phyloP scores from a whole-genome alignment of 345 rosid genomes.

The Salix exigua region DNA sequence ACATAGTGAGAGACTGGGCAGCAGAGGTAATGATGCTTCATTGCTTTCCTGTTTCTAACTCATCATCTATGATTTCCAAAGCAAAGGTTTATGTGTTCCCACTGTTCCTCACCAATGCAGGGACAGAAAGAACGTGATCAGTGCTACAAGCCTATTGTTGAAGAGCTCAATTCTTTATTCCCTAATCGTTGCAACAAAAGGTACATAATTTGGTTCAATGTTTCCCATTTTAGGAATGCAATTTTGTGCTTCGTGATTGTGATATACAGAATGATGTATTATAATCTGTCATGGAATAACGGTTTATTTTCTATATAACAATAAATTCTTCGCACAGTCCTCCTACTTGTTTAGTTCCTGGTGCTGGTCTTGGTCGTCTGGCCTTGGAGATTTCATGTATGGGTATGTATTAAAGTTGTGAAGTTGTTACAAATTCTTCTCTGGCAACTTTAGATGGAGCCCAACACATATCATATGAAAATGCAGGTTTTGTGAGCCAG shows the following conservation, averaged over 20 bases:
- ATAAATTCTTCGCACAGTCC: constrained; percentile 44
- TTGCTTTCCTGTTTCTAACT: constrained; percentile 8
- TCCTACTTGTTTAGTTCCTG: constrained; percentile 95
- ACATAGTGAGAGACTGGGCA: constrained; percentile 98
- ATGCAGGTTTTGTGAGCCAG: constrained; percentile 91
- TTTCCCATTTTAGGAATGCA: not conserved
- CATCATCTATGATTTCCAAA: constrained; percentile 6
- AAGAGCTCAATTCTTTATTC: constrained; percentile 79
- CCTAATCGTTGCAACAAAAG: constrained; percentile 63
- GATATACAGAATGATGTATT: not conserved
- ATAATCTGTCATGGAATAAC: not conserved
- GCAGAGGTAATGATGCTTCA: constrained; percentile 58
- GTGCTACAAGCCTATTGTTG: constrained; percentile 90
- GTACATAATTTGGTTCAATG: constrained; percentile 27
- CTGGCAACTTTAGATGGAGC: not conserved
- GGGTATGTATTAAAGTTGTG: constrained; percentile 44
- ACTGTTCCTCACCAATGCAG: constrained; percentile 28
- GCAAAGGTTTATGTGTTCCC: not conserved
- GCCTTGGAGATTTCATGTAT: constrained; percentile 93
- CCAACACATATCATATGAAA: constrained; percentile 17
- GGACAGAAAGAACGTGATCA: constrained; percentile 85
- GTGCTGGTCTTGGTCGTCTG: constrained; percentile 97
- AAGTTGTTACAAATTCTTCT: not conserved
- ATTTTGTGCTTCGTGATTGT: not conserved
- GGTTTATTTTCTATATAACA: constrained; percentile 7